phyloP scores from a whole-genome alignment of 2,329 filamentous ascomycete species.

The Madurella mycetomatis region DNA sequence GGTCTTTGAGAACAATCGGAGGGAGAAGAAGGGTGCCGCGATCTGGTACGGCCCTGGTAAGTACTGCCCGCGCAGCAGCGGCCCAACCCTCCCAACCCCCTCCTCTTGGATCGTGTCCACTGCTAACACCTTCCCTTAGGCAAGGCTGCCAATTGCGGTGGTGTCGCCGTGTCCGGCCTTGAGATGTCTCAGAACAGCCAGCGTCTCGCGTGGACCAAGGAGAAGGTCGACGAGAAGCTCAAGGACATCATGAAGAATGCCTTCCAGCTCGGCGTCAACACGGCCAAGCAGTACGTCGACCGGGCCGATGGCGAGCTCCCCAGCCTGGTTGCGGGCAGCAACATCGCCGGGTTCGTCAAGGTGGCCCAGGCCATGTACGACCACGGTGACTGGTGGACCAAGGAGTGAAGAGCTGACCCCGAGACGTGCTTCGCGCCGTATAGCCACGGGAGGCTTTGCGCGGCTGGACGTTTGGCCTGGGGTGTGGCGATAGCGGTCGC shows the following conservation, averaged over 20 bases:
- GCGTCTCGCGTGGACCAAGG: slow-evolving; percentile 76
- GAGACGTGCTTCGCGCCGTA: background rate
- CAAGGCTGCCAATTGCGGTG: slow-evolving; percentile 96
- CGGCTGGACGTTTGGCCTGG: too few relatives aligned
- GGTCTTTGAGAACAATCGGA: slow-evolving; percentile 76
- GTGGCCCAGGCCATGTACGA: slow-evolving; percentile 91
- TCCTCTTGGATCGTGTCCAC: too few relatives aligned
- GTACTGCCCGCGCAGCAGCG: background rate
- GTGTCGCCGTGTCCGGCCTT: slow-evolving; percentile 92
- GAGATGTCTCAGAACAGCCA: slow-evolving; percentile 99
- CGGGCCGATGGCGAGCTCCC: slow-evolving; percentile 78
- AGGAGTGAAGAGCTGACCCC: slow-evolving; percentile 4
- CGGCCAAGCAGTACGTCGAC: slow-evolving; percentile 82
- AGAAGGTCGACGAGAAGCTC: slow-evolving; percentile 88
- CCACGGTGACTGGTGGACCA: slow-evolving; percentile 86
- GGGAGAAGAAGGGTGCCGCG: slow-evolving; percentile 60
- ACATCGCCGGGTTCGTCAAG: slow-evolving; percentile 98
- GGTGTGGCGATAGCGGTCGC: background rate
- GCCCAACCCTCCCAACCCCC: too few relatives aligned
- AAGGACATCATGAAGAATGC: slow-evolving; percentile 93
- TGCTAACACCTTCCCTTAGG: slow-evolving; percentile 30
- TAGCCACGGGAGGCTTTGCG: too few relatives aligned
- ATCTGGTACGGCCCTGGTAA: slow-evolving; percentile 87
- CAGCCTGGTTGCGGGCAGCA: slow-evolving; percentile 85
- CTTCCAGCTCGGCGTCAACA: slow-evolving; percentile 84